Base-by-base conservation (phyloP, 2,329 filamentous ascomycete species). In the Stagonosporopsis tanaceti region DNA sequence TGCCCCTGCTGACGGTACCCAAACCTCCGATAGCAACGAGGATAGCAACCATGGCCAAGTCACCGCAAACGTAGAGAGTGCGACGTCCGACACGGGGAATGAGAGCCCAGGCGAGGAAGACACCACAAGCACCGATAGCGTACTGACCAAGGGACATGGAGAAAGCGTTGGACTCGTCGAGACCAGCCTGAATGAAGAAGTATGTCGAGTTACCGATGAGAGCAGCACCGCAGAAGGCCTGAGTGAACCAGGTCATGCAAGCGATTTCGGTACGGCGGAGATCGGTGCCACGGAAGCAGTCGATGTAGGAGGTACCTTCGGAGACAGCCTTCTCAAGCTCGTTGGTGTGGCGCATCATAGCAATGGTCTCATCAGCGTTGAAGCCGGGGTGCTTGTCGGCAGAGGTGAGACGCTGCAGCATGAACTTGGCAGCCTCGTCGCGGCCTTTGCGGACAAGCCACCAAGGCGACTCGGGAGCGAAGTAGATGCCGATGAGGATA, bases 331-430 rank as follows among this genome's bases (percentile, higher is more conserved):
- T 84, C 74, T 96, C 93, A 14, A 96, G 80, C 1, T 89, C 89
- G 6, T 90, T 93, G 4, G 92, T 96, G 71, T 95, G 91, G 4
- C 92, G 86, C 89, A 96, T 96, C 91, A 96, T 95, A 66, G 90
- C 88, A 59, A 96, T 83, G 0, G 91, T 95, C 38, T 76, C 67
- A 53, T 76, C 68, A 48, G 68, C 66, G 45, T 75, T 71, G 67
- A 73, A 74, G 34, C 88, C 84, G 5, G 65, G 61, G 30, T 71
- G 64, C 57, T 67, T 73, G 14, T 76, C 69, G 5, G 71, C 62
- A 65, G 83, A 88, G 3, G 89, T 90, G 32, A 92, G 79, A 7
- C 89, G 86, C 51, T 88, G 77, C 24, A 92, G 80, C 17, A 87
- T 80, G 47, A 80, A 78, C 78, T 89, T 90, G 25, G 89, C 89